phyloP scores from a whole-genome alignment of 2,329 filamentous ascomycete species.

The Coleophoma eucalyptorum region DNA sequence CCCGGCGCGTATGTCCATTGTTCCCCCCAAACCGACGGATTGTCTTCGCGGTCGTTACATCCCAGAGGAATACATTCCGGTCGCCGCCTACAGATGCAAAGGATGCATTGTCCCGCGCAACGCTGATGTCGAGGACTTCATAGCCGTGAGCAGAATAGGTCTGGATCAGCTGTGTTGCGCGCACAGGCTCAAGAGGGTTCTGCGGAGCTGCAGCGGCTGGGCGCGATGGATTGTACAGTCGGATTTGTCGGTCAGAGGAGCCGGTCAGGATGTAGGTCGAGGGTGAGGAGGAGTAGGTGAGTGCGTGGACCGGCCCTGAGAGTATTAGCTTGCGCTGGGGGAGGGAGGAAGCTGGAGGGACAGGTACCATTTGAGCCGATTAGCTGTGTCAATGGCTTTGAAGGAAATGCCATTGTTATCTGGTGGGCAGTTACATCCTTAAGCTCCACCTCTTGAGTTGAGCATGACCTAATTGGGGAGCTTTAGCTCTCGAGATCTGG shows the following conservation, averaged over 20 bases:
- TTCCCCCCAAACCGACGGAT: constrained; percentile 67
- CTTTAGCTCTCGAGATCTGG: too few relatives aligned
- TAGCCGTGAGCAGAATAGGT: constrained; percentile 89
- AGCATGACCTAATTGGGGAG: too few relatives aligned
- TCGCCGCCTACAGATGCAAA: constrained; percentile 91
- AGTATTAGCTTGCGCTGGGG: constrained; percentile 1
- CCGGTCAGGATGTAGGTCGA: constrained; percentile 81
- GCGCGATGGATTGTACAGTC: constrained; percentile 76
- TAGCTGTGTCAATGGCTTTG: constrained; percentile 49
- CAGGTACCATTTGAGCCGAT: constrained; percentile 54
- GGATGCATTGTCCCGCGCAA: constrained; percentile 72
- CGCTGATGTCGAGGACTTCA: constrained; percentile 77
- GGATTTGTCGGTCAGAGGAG: constrained; percentile 77
- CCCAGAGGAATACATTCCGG: constrained; percentile 89
- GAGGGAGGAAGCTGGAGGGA: not conserved
- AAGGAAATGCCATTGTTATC: constrained; percentile 33
- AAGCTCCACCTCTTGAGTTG: too few relatives aligned
- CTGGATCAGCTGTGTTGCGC: constrained; percentile 63
- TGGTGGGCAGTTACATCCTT: not conserved
- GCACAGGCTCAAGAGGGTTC: constrained; percentile 35
- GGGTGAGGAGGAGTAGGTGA: constrained; percentile 68
- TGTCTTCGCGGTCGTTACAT: constrained; percentile 78
- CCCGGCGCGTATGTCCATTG: constrained; percentile 38
- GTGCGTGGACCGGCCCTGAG: constrained; percentile 66
- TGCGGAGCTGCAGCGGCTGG: constrained; percentile 32